phyloP scores from a whole-genome alignment of 2,329 filamentous ascomycete species.

The Talaromyces sp. region DNA sequence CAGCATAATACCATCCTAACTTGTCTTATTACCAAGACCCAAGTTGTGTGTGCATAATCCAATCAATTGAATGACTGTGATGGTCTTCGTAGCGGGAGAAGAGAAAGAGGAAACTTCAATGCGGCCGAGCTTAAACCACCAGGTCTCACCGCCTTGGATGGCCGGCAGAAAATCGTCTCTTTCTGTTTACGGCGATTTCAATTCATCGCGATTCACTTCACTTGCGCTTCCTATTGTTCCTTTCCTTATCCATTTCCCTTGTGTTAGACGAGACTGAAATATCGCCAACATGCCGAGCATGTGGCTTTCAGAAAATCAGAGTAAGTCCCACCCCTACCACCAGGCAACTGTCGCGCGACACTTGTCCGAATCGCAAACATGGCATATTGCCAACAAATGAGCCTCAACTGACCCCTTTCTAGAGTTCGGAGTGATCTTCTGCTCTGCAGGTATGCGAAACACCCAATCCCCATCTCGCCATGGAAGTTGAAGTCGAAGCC shows the following conservation, averaged over 20 bases:
- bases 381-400: neutral
- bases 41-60: too few species aligned
- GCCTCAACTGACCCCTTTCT: constrained; percentile 27
- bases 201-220: neutral
- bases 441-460: constrained; percentile 77
- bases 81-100: neutral
- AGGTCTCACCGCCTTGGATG: constrained; percentile 14
- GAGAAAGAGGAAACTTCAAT: constrained; percentile 9
- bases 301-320: constrained; percentile 96
- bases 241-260: neutral
- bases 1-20: neutral
- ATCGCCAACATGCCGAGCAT: constrained; percentile 72
- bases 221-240: neutral
- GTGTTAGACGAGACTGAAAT: neutral
- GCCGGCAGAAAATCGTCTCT: constrained; percentile 17
- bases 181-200: constrained; percentile 19
- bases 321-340: constrained; percentile 57
- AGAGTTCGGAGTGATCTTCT: constrained; percentile 98
- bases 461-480: neutral
- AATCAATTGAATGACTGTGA: too few species aligned
- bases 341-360: constrained; percentile 3
- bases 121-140: constrained; percentile 10
- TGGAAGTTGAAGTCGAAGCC: neutral
- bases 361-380: neutral
- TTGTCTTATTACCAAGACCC: too few species aligned